Conservation (phyloP, 257 asterid genomes). For the Eustoma russellianum region DNA sequence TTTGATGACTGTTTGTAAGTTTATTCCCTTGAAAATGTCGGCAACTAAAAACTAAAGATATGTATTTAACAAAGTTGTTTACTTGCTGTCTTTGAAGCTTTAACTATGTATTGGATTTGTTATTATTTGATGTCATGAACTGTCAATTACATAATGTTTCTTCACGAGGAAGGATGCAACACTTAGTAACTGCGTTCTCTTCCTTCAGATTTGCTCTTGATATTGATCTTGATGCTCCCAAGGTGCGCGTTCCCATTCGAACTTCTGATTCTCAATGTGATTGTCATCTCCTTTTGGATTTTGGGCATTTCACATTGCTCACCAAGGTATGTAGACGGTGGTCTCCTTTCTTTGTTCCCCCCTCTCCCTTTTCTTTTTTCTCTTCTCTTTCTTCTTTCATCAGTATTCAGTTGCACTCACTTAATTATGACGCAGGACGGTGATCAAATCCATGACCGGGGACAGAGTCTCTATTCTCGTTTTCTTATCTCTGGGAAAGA, state of each 20-base stretch:
- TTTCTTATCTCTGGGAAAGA: constrained; percentile 91
- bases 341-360: not conserved
- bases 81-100: not conserved
- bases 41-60: not conserved
- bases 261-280: constrained; percentile 43
- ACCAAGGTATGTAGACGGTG: constrained; percentile 53
- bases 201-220: constrained; percentile 82
- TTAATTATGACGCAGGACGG: constrained; percentile 44
- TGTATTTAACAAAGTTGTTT: constrained; percentile 1
- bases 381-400: constrained; percentile 9
- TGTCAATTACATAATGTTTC: not conserved
- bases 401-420: constrained; percentile 11
- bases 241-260: constrained; percentile 86
- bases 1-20: too few relatives aligned
- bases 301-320: constrained; percentile 86
- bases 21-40: too few relatives aligned
- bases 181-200: constrained; percentile 4
- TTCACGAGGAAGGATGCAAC: not conserved
- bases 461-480: constrained; percentile 73
- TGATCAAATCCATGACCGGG: constrained; percentile 46
- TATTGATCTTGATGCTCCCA: constrained; percentile 98
- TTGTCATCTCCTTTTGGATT: constrained; percentile 79
- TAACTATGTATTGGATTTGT: too few relatives aligned
- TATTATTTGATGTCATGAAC: too few relatives aligned
- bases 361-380: too few relatives aligned